Conservation (phyloP, 139 green algal species). For the Tetraselmis chui region DNA sequence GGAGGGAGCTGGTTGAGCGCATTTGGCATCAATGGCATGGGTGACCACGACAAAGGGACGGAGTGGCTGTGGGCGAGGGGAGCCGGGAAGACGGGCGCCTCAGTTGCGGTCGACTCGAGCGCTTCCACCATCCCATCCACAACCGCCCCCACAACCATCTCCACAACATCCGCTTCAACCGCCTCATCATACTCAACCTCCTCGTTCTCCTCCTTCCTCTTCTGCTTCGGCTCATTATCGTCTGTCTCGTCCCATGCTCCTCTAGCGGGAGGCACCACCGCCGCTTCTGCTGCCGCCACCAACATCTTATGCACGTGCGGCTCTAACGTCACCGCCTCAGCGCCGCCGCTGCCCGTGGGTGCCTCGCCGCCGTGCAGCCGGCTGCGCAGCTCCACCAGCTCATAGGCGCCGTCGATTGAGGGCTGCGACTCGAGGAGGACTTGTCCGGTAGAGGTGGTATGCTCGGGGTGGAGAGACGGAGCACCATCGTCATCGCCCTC, state of each 20-base stretch:
- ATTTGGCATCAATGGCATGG: no score
- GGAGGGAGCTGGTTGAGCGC: no score
- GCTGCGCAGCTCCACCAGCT: not conserved
- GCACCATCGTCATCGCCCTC: not conserved
- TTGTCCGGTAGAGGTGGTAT: not conserved
- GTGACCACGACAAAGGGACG: not conserved
- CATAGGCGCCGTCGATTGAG: not conserved
- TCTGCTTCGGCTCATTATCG: no score
- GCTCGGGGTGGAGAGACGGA: no score
- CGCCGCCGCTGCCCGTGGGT: no score
- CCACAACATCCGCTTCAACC: not conserved
- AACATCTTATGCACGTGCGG: no score
- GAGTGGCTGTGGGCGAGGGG: not conserved
- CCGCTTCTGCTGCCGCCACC: no score
- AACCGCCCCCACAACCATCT: not conserved
- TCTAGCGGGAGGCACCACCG: not conserved
- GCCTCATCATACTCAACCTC: not conserved
- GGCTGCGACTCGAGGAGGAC: not conserved
- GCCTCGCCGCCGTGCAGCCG: not conserved
- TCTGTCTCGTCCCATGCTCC: no score
- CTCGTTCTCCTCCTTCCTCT: no score
- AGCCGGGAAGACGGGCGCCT: no score
- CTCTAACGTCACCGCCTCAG: not conserved
- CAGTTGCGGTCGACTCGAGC: not conserved
- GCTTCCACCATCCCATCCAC: not conserved